A percentile compares a stretch with the other conserved stretches of the same genome.
Conservation (phyloP, 1,284 basidiomycete genomes). For the Microbotryum lychnidis-dioicae region DNA sequence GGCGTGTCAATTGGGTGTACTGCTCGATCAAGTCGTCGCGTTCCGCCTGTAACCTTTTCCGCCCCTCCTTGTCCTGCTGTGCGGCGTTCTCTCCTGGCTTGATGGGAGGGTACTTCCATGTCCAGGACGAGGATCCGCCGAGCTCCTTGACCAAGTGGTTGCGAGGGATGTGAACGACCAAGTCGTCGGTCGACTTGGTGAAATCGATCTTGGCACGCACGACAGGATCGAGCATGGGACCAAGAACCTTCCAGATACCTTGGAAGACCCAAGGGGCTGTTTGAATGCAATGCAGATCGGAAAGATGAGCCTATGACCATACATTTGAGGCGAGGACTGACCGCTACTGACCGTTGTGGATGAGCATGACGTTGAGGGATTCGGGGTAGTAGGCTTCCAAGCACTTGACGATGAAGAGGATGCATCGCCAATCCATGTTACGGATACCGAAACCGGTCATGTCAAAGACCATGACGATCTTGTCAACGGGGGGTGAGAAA, state of each 20-base stretch:
- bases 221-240: slow-evolving; percentile 35
- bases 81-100: slow-evolving; percentile 38
- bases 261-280: slow-evolving; percentile 43
- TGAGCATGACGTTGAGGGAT: slow-evolving; percentile 39
- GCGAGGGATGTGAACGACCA: slow-evolving; percentile 28
- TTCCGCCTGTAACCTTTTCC: slow-evolving; percentile 33
- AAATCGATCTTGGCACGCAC: slow-evolving; percentile 35
- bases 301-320: too few species aligned
- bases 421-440: slow-evolving; percentile 27
- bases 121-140: slow-evolving; percentile 30
- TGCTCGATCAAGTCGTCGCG: slow-evolving; percentile 36
- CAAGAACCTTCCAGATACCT: slow-evolving; percentile 34
- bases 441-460: slow-evolving; percentile 34
- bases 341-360: slow-evolving; percentile 36
- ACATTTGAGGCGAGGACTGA: neutral
- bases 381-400: slow-evolving; percentile 42
- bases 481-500: slow-evolving; percentile 39
- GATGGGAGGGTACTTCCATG: slow-evolving; percentile 30
- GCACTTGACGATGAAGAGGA: slow-evolving; percentile 28
- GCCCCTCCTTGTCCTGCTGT: slow-evolving; percentile 35
- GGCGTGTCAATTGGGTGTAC: slow-evolving; percentile 37
- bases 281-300: slow-evolving; percentile 27
- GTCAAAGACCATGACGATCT: slow-evolving; percentile 39
- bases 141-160: slow-evolving; percentile 27
- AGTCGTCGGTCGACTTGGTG: slow-evolving; percentile 36